phyloP scores from a whole-genome alignment of 441 rosid genomes.

The Euphorbia schlechtendalii region DNA sequence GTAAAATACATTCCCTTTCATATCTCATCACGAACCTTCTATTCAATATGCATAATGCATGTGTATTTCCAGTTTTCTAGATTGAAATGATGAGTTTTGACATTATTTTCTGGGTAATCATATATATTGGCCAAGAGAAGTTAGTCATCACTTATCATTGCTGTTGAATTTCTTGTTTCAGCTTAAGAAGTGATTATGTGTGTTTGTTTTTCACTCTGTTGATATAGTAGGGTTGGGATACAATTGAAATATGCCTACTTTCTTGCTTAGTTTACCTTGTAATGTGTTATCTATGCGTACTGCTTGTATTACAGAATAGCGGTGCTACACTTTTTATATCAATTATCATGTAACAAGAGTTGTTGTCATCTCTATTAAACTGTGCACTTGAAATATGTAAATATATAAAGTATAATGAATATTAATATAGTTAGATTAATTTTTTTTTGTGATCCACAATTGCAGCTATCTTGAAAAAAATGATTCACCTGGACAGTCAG shows the following conservation, averaged over 20 bases:
- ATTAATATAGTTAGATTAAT: slow-evolving; percentile 6
- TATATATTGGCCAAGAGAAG: neutral
- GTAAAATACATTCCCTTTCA: slow-evolving; percentile 35
- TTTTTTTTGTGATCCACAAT: slow-evolving; percentile 1
- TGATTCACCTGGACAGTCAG: slow-evolving; percentile 35
- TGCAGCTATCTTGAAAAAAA: slow-evolving; percentile 73
- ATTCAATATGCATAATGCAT: neutral
- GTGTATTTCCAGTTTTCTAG: neutral
- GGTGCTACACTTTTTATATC: neutral
- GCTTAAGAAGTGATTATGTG: neutral
- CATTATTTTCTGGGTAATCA: neutral
- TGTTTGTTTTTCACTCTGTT: neutral
- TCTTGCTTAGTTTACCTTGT: neutral
- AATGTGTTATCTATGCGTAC: neutral
- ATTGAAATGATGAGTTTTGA: neutral
- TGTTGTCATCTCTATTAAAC: neutral
- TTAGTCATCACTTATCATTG: neutral
- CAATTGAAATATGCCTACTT: neutral
- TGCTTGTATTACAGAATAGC: neutral
- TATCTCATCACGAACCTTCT: slow-evolving; percentile 8
- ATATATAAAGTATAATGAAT: slow-evolving; percentile 6
- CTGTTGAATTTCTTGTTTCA: neutral
- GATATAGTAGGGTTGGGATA: neutral
- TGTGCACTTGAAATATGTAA: neutral
- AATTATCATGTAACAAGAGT: neutral